Conservation (phyloP, 2,329 filamentous ascomycete species). For the Cercospora nicotianae region DNA sequence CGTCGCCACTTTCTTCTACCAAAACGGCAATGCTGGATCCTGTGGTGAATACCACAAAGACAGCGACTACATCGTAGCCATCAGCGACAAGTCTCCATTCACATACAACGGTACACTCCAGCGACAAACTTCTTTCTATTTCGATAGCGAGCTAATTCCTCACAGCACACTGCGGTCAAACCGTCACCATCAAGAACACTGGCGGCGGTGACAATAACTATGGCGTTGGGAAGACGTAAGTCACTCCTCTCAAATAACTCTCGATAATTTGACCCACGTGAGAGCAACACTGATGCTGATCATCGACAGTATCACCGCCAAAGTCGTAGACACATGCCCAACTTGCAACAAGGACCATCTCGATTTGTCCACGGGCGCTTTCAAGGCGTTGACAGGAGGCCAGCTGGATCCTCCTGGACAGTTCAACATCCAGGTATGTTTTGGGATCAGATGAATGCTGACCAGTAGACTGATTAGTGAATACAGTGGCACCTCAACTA, state of each 20-base stretch:
- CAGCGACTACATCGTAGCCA: constrained; percentile 17
- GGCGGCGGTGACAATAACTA: constrained; percentile 12
- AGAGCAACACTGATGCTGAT: neutral
- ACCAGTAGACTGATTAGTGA: neutral
- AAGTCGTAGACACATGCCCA: constrained; percentile 16
- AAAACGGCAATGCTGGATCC: constrained; percentile 14
- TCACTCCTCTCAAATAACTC: neutral
- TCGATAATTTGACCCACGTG: neutral
- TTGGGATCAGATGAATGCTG: neutral
- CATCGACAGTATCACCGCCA: constrained; percentile 7
- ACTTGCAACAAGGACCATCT: constrained; percentile 13
- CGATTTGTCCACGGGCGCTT: constrained; percentile 14
- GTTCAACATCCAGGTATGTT: constrained; percentile 8
- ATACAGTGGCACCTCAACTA: neutral
- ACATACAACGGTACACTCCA: constrained; percentile 6
- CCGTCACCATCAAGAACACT: constrained; percentile 16
- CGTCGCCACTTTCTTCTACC: constrained; percentile 12
- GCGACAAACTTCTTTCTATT: too few species aligned
- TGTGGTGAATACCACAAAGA: constrained; percentile 13
- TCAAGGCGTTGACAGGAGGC: constrained; percentile 14
- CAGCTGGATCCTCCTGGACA: constrained; percentile 9
- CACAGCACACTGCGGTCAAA: constrained; percentile 17
- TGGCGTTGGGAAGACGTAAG: constrained; percentile 5
- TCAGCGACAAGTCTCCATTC: constrained; percentile 7
- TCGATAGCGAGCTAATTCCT: neutral